phyloP scores from a whole-genome alignment of 352 stramenopile species.

The Globisporangium carolinianum region DNA sequence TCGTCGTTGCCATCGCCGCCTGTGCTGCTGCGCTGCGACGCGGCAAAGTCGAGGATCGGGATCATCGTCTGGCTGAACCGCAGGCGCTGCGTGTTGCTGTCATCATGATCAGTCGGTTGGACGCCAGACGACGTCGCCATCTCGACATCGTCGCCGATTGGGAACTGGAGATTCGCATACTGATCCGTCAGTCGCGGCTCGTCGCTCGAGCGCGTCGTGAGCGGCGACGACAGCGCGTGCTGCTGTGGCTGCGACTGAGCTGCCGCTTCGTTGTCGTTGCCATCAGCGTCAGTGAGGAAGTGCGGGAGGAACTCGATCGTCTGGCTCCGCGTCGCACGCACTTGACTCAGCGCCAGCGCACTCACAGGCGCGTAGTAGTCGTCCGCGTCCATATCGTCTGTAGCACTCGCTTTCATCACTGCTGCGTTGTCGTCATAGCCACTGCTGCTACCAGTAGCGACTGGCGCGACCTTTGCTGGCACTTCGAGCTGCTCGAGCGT shows the following conservation, averaged over 20 bases:
- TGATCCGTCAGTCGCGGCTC: constrained; percentile 6
- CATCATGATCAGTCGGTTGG: not conserved
- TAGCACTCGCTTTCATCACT: not conserved
- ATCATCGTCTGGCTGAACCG: constrained; percentile 14
- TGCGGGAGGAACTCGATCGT: constrained; percentile 18
- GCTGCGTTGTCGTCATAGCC: not conserved
- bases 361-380: constrained; percentile 11
- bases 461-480: not conserved
- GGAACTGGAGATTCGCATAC: constrained; percentile 8
- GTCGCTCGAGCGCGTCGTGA: not conserved
- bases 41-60: constrained; percentile 10
- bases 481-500: constrained; percentile 11
- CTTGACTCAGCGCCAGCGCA: constrained; percentile 9
- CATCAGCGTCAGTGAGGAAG: constrained; percentile 1
- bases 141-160: constrained; percentile 5
- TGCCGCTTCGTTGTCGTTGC: not conserved
- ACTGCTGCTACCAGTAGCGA: not conserved
- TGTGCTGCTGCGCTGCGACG: constrained; percentile 2
- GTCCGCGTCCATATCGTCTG: not conserved
- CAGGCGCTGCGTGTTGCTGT: not conserved
- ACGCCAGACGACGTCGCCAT: not conserved
- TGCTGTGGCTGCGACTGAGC: not conserved
- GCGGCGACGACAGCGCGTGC: not conserved
- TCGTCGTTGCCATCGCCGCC: not conserved
- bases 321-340: constrained; percentile 13